Conservation (phyloP, 495 filamentous ascomycete genomes). For the Geopyxis carbonaria region DNA sequence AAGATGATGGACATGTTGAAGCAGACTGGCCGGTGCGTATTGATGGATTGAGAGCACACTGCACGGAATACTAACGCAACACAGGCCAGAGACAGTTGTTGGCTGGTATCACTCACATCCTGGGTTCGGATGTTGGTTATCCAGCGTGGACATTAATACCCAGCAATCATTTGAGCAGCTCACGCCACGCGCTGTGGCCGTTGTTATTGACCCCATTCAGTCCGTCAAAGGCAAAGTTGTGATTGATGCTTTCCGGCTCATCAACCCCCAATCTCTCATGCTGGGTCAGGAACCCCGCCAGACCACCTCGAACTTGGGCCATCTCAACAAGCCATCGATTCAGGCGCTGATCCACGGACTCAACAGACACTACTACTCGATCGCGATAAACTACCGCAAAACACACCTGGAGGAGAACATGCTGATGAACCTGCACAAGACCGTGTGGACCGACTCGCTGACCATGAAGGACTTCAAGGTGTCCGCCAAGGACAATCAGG, state of each 20-base stretch:
- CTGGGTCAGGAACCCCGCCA: constrained; percentile 97
- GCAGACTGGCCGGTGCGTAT: constrained; percentile 80
- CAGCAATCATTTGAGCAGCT: constrained; percentile 98
- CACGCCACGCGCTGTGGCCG: constrained; percentile 85
- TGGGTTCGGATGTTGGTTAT: constrained; percentile 97
- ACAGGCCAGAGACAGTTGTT: constrained; percentile 84
- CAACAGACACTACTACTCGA: constrained; percentile 97
- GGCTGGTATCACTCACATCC: constrained; percentile 99
- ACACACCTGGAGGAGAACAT: constrained; percentile 97
- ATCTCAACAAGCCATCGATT: constrained; percentile 96
- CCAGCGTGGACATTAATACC: constrained; percentile 97
- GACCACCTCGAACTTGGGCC: constrained; percentile 91
- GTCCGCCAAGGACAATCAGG: constrained; percentile 67
- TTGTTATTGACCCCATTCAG: constrained; percentile 96
- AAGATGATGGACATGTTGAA: constrained; percentile 99
- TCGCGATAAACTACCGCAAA: constrained; percentile 94
- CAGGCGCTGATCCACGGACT: constrained; percentile 97
- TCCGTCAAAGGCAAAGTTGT: constrained; percentile 99
- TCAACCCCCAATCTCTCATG: constrained; percentile 97
- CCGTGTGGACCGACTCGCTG: constrained; percentile 94
- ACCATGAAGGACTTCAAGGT: constrained; percentile 91
- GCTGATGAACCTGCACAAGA: constrained; percentile 99
- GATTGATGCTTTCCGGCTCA: constrained; percentile 96
- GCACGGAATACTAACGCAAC: not conserved
- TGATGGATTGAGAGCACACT: not conserved